A percentile compares a stretch with the other conserved stretches of the same genome.
Conservation (phyloP, 768 basidiomycete species). For the Boletus coccyginus region DNA sequence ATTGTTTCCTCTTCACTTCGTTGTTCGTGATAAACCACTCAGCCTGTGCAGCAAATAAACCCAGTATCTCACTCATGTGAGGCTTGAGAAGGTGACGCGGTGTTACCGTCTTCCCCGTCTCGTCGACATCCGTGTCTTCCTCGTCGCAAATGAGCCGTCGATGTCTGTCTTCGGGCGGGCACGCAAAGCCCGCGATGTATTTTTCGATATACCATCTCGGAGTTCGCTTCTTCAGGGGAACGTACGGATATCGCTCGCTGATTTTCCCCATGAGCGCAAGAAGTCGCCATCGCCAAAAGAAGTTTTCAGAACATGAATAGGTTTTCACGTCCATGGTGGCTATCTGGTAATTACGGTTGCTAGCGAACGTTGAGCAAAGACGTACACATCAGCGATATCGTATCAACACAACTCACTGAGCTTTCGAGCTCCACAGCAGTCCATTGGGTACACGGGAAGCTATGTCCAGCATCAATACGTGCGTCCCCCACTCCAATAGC, state of each 20-base stretch:
- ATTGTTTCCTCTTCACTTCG: slow-evolving; percentile 22
- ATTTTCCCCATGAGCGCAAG: slow-evolving; percentile 47
- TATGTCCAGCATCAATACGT: slow-evolving; percentile 8
- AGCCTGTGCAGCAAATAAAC: slow-evolving; percentile 51
- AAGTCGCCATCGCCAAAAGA: slow-evolving; percentile 51
- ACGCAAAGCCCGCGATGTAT: slow-evolving; percentile 36
- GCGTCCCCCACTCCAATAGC: background rate
- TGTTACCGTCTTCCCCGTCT: slow-evolving; percentile 25
- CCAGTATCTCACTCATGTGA: slow-evolving; percentile 48
- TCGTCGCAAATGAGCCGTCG: slow-evolving; percentile 38
- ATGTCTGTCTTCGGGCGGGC: slow-evolving; percentile 24
- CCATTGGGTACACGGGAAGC: slow-evolving; percentile 31
- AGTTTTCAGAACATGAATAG: slow-evolving; percentile 43
- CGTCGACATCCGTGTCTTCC: slow-evolving; percentile 30
- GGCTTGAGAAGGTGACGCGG: slow-evolving; percentile 47
- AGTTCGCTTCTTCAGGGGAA: slow-evolving; percentile 38
- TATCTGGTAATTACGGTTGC: slow-evolving; percentile 44
- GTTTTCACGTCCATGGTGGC: slow-evolving; percentile 45
- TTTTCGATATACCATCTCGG: slow-evolving; percentile 48
- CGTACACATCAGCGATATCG: background rate
- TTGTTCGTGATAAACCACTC: slow-evolving; percentile 60
- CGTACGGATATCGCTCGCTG: slow-evolving; percentile 32
- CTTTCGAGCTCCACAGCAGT: slow-evolving; percentile 30
- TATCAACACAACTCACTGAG: slow-evolving; percentile 19
- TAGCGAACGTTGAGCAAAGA: slow-evolving; percentile 19